phyloP scores from a whole-genome alignment of 1,139 yeast species.

The Blastobotrys arbuscula region DNA sequence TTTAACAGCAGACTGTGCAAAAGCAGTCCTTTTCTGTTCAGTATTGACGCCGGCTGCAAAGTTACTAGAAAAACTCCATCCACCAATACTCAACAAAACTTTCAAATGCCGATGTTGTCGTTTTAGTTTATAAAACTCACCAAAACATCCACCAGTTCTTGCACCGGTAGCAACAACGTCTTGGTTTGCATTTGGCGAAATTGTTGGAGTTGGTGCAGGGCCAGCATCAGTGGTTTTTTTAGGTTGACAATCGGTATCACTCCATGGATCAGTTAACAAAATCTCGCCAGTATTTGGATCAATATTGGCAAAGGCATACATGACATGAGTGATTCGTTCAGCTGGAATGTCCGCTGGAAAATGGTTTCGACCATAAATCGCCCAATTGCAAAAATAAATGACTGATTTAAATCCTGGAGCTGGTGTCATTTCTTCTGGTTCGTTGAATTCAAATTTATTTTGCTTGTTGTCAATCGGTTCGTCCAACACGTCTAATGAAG shows the following conservation, averaged over 20 bases:
- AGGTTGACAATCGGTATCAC: constrained; percentile 42
- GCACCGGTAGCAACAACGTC: background rate
- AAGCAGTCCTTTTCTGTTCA: constrained; percentile 38
- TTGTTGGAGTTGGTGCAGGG: constrained; percentile 21
- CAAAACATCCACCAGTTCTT: constrained; percentile 44
- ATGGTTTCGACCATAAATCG: constrained; percentile 60
- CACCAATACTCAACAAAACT: constrained; percentile 76
- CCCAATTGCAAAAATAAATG: constrained; percentile 48
- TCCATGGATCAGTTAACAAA: constrained; percentile 58
- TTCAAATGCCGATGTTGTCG: constrained; percentile 46
- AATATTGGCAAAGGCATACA: constrained; percentile 70
- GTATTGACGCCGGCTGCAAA: constrained; percentile 47
- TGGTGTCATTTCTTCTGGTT: constrained; percentile 3
- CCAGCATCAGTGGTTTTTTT: constrained; percentile 6
- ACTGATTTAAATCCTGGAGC: constrained; percentile 21
- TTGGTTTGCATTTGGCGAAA: background rate
- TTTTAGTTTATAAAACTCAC: constrained; percentile 52
- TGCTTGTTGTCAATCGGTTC: background rate
- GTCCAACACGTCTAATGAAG: background rate
- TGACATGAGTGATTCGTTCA: constrained; percentile 54
- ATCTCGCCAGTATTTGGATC: constrained; percentile 51
- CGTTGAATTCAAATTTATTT: background rate
- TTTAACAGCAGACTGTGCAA: constrained; percentile 47
- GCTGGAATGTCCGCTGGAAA: constrained; percentile 63
- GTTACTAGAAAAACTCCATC: constrained; percentile 62